These are phyloP conservation scores for Gynochthodes officinalis DNA, from an alignment of 257 asterid genomes.

Conservation along the genomic window DNA sequence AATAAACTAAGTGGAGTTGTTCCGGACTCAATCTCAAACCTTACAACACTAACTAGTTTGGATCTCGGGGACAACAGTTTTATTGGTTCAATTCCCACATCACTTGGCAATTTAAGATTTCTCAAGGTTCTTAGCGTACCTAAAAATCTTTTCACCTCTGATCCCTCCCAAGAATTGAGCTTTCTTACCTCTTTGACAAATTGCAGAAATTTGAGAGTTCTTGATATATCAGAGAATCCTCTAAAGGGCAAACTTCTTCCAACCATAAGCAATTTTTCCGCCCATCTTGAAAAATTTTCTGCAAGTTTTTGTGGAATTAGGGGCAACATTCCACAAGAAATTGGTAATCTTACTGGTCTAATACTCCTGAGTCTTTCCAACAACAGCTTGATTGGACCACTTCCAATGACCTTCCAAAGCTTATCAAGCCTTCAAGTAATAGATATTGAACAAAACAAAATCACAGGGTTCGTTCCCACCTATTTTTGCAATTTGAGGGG, in stretches of 20 bases:
- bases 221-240: background rate
- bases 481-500: background rate
- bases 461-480: conserved; percentile 11
- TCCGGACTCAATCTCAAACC: background rate
- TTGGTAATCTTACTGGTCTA: conserved; percentile 6
- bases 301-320: background rate
- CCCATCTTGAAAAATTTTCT: accelerated
- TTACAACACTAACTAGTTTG: background rate
- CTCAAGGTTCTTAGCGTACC: accelerated
- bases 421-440: conserved; percentile 6
- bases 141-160: background rate
- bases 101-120: background rate
- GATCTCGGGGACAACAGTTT: background rate
- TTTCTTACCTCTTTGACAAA: background rate
- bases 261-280: background rate
- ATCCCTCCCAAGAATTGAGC: background rate
- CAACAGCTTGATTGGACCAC: background rate
- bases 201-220: background rate
- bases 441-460: background rate
- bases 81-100: conserved; percentile 3
- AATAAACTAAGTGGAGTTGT: background rate
- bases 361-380: background rate
- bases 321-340: conserved; percentile 5
- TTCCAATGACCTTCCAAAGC: background rate
- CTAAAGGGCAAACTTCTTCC: background rate